Percentiles rank a stretch among this genome's conserved stretches.
Conservation (phyloP, 257 asterid species). For the Lycium ferocissimum region DNA sequence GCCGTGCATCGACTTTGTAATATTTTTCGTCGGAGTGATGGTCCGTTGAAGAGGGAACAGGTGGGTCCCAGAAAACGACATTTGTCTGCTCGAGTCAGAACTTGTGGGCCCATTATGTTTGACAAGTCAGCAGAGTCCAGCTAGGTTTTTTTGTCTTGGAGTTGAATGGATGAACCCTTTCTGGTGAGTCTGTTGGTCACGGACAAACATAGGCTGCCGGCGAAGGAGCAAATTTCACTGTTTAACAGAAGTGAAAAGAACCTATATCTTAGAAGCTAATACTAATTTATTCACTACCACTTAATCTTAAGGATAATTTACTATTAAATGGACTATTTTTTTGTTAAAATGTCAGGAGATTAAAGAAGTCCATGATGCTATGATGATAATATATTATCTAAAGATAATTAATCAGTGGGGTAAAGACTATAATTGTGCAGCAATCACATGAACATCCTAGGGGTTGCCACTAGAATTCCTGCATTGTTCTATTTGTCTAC, state of each 20-base stretch:
- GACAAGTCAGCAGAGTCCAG: conserved; percentile 45
- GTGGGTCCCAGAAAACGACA: conserved; percentile 33
- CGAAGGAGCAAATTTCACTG: conserved; percentile 37
- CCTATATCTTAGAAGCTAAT: conserved; percentile 23
- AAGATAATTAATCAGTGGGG: conserved; percentile 9
- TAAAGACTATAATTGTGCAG: conserved; percentile 18
- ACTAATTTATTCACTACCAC: neutral
- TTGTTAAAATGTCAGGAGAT: neutral
- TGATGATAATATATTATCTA: neutral
- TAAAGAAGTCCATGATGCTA: neutral
- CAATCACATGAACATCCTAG: conserved; percentile 39
- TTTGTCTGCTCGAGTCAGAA: neutral
- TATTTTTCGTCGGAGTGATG: conserved; percentile 8
- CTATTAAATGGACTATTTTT: neutral
- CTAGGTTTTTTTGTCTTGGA: conserved; percentile 38
- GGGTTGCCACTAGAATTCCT: conserved; percentile 25
- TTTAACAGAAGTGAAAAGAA: neutral
- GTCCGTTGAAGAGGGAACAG: conserved; percentile 3
- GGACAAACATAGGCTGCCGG: conserved; percentile 48
- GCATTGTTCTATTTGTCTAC: conserved; percentile 28
- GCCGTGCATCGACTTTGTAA: conserved; percentile 35
- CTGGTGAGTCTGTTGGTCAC: conserved; percentile 36
- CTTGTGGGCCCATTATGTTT: conserved; percentile 27
- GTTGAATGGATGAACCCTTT: conserved; percentile 12
- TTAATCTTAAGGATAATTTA: neutral